A percentile compares a stretch with the other conserved stretches of the same genome.
Conservation (phyloP, 495 filamentous ascomycete species). For the Penicillium roqueforti region DNA sequence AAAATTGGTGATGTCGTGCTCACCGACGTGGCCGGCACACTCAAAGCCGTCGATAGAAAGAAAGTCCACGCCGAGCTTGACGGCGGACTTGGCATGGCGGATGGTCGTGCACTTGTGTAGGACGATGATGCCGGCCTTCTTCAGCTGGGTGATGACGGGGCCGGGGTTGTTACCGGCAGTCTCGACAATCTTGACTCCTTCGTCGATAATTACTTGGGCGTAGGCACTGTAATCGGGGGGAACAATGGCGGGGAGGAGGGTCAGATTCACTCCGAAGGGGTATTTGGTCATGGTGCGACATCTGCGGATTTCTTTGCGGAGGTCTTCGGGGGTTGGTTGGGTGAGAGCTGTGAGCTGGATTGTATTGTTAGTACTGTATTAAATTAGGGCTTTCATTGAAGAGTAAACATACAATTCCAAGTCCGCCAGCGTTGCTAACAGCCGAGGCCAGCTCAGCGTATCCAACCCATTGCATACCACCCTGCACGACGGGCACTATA, state of each 20-base stretch:
- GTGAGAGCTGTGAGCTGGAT: constrained; percentile 79
- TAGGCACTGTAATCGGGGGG: constrained; percentile 92
- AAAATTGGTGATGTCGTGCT: constrained; percentile 96
- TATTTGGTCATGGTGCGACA: constrained; percentile 79
- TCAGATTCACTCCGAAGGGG: constrained; percentile 96
- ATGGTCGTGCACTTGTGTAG: constrained; percentile 98
- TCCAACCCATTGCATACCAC: constrained; percentile 91
- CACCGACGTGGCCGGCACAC: constrained; percentile 94
- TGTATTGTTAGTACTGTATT: constrained; percentile 7
- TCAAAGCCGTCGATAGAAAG: constrained; percentile 96
- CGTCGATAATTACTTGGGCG: constrained; percentile 87
- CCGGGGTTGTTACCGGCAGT: constrained; percentile 94
- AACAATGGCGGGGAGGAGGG: constrained; percentile 82
- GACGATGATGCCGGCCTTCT: constrained; percentile 70
- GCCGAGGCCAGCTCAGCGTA: constrained; percentile 91
- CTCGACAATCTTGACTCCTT: constrained; percentile 91
- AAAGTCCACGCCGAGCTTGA: constrained; percentile 96
- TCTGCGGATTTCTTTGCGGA: constrained; percentile 87
- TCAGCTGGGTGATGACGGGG: constrained; percentile 84
- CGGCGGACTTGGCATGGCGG: constrained; percentile 82
- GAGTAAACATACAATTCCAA: constrained; percentile 64
- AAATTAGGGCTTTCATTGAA: neutral
- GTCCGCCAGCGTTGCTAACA: constrained; percentile 90
- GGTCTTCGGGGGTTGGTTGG: constrained; percentile 86
- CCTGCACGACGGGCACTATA: constrained; percentile 91